Base-by-base conservation (phyloP, 148 eudicot species). In the Camellia lanceoleosa region DNA sequence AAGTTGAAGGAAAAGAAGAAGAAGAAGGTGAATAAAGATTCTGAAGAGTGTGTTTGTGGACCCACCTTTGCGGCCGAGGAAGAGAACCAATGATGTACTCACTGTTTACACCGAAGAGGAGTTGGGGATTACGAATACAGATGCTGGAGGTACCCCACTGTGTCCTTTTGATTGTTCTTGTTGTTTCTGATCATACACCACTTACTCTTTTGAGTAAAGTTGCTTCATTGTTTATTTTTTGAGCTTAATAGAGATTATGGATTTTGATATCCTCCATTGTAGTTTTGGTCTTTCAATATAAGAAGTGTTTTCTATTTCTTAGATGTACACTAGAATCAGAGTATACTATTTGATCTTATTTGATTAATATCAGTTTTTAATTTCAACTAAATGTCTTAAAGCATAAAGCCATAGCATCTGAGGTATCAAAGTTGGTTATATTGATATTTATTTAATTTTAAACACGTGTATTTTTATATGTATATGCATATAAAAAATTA, bases 91-190 rank as follows among this genome's bases (percentile, higher is more conserved):
- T 5, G 93, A 94, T 74, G 98, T 94, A 23, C 73, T 92, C 5
- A 75, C 83, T 12, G 65, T 94, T 74, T 94, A 88, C 77, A 79
- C 90, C 6, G 92, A 82, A 66, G 94, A 89, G 58, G 98, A 94
- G 78, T 80, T 94, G 84, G 91, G 93, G 14, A 16, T 94, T 47
- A 89, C 85, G 79, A 92, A 76, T 71, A 68, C 83, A 60, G 89
- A 90, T 30, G 96, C 90, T 52, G 98, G 94, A 78, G 88, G 89
- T 73, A 92, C 93, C n/a, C 79, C 77, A 41, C 79, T 86, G 3
- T 94, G 98, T 76, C 98, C 98, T 38, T 92, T 94, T 81, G 96
- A 94, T 86, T 94, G 98, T 80, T 82, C 88, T 54, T 94, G 98
- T 87, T 94, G 96, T 85, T 92, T 92, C 70, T 93, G 84, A 85